Evolutionary conservation across 2,329 filamentous ascomycete species (phyloP).

Genomic region (Botrytis sinoallii): DNA sequence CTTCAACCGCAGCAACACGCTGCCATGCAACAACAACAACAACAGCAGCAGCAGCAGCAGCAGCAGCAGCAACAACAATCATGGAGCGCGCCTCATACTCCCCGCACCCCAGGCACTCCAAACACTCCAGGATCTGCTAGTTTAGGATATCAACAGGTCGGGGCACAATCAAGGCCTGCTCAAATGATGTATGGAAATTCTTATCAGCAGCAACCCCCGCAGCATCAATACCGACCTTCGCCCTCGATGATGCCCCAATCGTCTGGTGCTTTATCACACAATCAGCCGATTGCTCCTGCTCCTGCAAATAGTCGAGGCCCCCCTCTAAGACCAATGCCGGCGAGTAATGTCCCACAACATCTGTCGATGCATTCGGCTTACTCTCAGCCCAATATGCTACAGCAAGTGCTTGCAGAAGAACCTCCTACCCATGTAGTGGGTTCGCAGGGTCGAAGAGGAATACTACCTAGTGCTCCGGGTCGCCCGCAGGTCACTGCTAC

Average conservation of each 20-base stretch:
- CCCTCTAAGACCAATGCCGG: conserved; percentile 65
- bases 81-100: conserved; percentile 51
- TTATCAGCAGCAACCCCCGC: conserved; percentile 28
- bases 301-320: conserved; percentile 55
- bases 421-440: conserved; percentile 89
- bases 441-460: conserved; percentile 87
- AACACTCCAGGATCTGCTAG: conserved; percentile 56
- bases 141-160: conserved; percentile 57
- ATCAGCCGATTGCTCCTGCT: conserved; percentile 73
- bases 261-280: conserved; percentile 64
- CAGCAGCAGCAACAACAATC: conserved; percentile 41
- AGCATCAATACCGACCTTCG: conserved; percentile 49
- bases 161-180: conserved; percentile 35
- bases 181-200: conserved; percentile 34
- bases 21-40: conserved; percentile 45
- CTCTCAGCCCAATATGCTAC: conserved; percentile 55
- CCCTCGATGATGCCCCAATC: conserved; percentile 64
- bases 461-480: conserved; percentile 85
- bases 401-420: conserved; percentile 55
- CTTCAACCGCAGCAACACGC: conserved; percentile 48
- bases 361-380: conserved; percentile 51
- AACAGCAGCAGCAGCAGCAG: neutral
- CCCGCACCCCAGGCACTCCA: conserved; percentile 60
- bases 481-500: conserved; percentile 72
- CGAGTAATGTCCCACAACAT: conserved; percentile 53